phyloP scores from a whole-genome alignment of 192 early-diverging fungal species.

The Mortierella antarctica region DNA sequence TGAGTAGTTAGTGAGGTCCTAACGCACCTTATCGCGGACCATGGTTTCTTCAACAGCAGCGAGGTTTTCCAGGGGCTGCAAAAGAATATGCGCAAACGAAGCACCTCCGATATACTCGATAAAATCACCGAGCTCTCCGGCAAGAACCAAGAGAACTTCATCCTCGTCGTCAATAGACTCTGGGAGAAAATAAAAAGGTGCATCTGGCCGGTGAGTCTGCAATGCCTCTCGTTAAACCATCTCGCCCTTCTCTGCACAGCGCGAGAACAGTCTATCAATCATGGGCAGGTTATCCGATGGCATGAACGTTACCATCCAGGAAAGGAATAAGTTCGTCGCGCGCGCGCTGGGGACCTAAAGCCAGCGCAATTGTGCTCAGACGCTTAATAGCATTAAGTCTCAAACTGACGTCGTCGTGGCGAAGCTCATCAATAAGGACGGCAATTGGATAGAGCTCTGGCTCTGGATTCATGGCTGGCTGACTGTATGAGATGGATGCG shows the following conservation, averaged over 20 bases:
- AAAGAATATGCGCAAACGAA: conserved; percentile 83
- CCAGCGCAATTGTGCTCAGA: conserved; percentile 87
- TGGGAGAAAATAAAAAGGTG: conserved; percentile 31
- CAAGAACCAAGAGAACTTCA: conserved; percentile 93
- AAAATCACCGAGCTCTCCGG: conserved; percentile 94
- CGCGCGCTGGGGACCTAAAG: conserved; percentile 94
- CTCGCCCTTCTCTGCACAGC: background rate
- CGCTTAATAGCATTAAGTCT: conserved; percentile 86
- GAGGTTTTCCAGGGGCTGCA: conserved; percentile 93
- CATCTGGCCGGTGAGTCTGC: background rate
- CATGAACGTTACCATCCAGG: conserved; percentile 79
- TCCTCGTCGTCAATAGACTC: conserved; percentile 99
- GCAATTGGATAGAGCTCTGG: conserved; percentile 84
- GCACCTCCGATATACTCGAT: conserved; percentile 93
- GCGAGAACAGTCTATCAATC: background rate
- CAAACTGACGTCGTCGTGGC: conserved; percentile 89
- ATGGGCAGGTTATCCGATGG: background rate
- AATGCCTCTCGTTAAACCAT: background rate
- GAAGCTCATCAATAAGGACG: conserved; percentile 90
- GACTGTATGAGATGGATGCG: background rate
- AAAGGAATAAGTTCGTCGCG: conserved; percentile 97
- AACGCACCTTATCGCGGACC: conserved; percentile 91
- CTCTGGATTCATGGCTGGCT: conserved; percentile 48
- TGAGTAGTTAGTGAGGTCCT: background rate
- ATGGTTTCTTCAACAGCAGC: conserved; percentile 98